Conservation (phyloP, 805 yeast species). For the Yueomyces sp. region DNA sequence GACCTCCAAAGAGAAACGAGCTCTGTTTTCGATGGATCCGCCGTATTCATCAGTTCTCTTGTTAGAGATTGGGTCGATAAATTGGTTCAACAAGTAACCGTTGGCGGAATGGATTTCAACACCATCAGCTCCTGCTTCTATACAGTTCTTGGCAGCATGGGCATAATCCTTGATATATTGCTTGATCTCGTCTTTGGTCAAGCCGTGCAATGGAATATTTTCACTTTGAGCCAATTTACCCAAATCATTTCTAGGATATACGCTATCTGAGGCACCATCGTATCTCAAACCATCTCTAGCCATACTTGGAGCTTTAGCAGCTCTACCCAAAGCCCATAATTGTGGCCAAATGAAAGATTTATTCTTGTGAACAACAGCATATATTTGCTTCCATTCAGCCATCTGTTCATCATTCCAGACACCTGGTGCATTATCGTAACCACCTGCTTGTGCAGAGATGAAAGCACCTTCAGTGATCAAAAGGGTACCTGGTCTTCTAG, state of each 20-base stretch:
- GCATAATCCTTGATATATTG: conserved; percentile 30
- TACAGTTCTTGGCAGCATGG: conserved; percentile 29
- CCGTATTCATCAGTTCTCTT: conserved; percentile 41
- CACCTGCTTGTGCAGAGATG: conserved; percentile 29
- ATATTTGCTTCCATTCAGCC: conserved; percentile 35
- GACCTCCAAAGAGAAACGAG: conserved; percentile 32
- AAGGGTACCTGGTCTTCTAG: conserved; percentile 37
- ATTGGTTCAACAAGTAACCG: conserved; percentile 47
- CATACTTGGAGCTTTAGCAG: conserved; percentile 26
- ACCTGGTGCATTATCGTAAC: conserved; percentile 33
- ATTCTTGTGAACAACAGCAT: conserved; percentile 36
- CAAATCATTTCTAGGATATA: conserved; percentile 22
- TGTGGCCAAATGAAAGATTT: conserved; percentile 34
- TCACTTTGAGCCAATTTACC: conserved; percentile 23
- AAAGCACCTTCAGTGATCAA: conserved; percentile 46
- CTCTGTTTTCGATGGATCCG: conserved; percentile 37
- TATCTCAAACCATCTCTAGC: conserved; percentile 26
- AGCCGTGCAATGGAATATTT: conserved; percentile 20
- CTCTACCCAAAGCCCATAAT: conserved; percentile 37
- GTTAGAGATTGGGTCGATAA: conserved; percentile 34
- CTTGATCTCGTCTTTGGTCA: conserved; percentile 25
- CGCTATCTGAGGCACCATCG: conserved; percentile 27
- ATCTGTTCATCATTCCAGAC: conserved; percentile 34
- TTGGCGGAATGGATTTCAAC: conserved; percentile 57
- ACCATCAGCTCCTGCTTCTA: conserved; percentile 35